These are phyloP conservation scores for Stemphylium vesicarium DNA, from an alignment of 2,329 filamentous ascomycete species.

Conservation along the genomic window DNA sequence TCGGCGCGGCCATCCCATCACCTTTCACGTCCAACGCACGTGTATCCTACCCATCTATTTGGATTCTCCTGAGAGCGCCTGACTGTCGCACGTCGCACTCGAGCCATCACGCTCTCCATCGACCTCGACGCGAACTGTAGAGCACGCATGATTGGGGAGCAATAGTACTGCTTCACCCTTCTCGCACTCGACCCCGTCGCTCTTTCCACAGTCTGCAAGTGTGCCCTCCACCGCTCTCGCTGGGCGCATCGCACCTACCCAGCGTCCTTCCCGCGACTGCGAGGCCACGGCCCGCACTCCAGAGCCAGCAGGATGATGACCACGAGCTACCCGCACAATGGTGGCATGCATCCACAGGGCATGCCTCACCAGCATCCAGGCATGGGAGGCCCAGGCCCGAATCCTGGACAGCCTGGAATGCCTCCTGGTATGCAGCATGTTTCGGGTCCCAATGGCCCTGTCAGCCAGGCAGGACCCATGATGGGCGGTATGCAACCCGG, in stretches of 20 bases:
- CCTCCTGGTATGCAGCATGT: conserved; percentile 73
- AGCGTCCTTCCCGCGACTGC: conserved; percentile 10
- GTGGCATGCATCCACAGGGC: conserved; percentile 75
- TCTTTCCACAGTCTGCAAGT: conserved; percentile 8
- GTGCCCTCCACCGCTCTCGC: conserved; percentile 6
- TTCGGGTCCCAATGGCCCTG: conserved; percentile 71
- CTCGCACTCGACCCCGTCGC: conserved; percentile 6
- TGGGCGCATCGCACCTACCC: conserved; percentile 10
- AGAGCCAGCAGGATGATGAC: conserved; percentile 66
- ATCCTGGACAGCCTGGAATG: conserved; percentile 71
- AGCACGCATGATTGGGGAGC: conserved; percentile 23
- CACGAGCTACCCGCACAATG: conserved; percentile 71
- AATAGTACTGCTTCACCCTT: conserved; percentile 11
- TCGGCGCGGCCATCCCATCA: conserved; percentile 23
- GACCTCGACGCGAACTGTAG: conserved; percentile 10
- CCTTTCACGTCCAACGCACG: conserved; percentile 4
- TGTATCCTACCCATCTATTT: conserved; percentile 5
- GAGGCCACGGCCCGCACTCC: conserved; percentile 20
- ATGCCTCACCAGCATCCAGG: conserved; percentile 66
- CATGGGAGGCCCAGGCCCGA: conserved; percentile 71
- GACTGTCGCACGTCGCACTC: conserved; percentile 7
- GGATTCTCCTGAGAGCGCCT: background rate
- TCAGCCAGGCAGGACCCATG: conserved; percentile 72
- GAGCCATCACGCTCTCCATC: background rate
- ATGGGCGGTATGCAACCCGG: conserved; percentile 75